Conservation (phyloP, 2,329 filamentous ascomycete species). For the Apiospora arundinis region DNA sequence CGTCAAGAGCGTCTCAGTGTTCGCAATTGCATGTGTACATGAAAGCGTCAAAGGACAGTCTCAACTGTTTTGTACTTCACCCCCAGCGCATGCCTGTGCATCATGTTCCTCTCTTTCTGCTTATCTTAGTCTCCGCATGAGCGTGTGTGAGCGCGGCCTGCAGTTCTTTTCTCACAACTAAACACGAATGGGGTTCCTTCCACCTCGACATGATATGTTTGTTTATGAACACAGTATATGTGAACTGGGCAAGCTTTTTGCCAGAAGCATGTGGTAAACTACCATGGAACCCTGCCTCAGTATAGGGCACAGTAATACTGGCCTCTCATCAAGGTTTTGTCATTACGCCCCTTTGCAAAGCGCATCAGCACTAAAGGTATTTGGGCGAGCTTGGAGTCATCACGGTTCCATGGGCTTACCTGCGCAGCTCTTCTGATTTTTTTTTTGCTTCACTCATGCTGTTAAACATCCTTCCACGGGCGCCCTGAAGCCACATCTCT, state of each 20-base stretch:
- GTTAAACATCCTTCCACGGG: neutral
- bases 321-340: neutral
- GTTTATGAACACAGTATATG: neutral
- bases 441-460: neutral
- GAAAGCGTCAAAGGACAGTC: constrained; percentile 9
- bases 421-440: neutral
- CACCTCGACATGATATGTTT: neutral
- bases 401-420: neutral
- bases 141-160: neutral
- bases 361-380: constrained; percentile 1
- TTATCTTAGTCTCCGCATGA: neutral
- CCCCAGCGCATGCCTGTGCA: neutral
- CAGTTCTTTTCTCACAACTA: neutral
- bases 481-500: neutral
- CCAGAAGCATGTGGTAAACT: too few relatives aligned
- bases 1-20: constrained; percentile 14
- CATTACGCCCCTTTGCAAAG: neutral
- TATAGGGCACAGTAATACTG: neutral
- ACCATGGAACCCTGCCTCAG: neutral
- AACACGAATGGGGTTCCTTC: neutral
- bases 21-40: constrained; percentile 13
- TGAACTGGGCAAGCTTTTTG: neutral
- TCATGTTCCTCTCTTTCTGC: neutral
- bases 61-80: neutral
- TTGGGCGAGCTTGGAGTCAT: neutral